phyloP scores from a whole-genome alignment of 352 stramenopile genomes.

The Globisporangium barbulae region DNA sequence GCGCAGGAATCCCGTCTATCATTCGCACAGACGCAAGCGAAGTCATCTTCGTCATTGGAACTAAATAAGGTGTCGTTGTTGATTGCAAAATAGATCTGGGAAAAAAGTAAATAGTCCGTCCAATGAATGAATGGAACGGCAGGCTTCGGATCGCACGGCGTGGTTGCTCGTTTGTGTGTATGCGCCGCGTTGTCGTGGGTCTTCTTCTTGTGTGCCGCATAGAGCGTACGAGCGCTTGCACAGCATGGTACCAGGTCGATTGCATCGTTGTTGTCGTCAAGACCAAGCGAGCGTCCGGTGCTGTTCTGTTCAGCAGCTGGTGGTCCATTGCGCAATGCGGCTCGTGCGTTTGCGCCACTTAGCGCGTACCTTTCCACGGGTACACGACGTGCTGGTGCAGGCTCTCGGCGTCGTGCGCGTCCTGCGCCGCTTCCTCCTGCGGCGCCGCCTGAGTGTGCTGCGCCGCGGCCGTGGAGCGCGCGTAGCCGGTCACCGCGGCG shows the following conservation, averaged over 20 bases:
- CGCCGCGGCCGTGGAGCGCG: slow-evolving; percentile 37
- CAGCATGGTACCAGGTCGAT: not conserved
- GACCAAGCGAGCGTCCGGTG: no score
- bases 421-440: slow-evolving; percentile 22
- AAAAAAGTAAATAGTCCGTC: not conserved
- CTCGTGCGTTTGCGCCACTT: slow-evolving; percentile 13
- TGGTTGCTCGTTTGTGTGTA: not conserved
- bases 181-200: not conserved
- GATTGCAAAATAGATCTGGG: not conserved
- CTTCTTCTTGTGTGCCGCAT: not conserved
- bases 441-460: slow-evolving; percentile 33
- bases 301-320: not conserved
- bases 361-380: slow-evolving; percentile 69
- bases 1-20: no score
- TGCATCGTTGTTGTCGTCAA: not conserved
- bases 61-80: slow-evolving; percentile 6
- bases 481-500: slow-evolving; percentile 61
- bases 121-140: not conserved
- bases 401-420: slow-evolving; percentile 35
- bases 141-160: not conserved
- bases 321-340: not conserved
- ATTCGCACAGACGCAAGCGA: no score
- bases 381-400: slow-evolving; percentile 65
- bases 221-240: not conserved
- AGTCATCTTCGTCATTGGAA: not conserved